Conservation (phyloP, 2,329 filamentous ascomycete genomes). For the Diaporthe australafricana region DNA sequence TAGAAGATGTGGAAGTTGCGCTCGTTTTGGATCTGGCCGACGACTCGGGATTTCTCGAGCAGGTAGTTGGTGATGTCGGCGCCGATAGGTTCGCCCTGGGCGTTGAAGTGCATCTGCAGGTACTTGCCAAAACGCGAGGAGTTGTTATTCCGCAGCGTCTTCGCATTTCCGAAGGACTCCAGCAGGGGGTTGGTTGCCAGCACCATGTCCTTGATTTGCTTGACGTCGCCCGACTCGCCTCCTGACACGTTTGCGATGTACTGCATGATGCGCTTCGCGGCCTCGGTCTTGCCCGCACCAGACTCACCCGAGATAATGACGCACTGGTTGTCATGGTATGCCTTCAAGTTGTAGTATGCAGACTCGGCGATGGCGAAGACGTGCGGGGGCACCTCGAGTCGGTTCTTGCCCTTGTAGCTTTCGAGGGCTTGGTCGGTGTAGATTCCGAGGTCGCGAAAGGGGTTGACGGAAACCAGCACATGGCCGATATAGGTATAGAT, state of each 20-base stretch:
- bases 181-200: constrained; percentile 96
- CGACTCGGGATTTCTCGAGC: constrained; percentile 93
- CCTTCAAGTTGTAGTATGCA: constrained; percentile 99
- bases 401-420: constrained; percentile 96
- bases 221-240: constrained; percentile 84
- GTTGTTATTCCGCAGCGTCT: constrained; percentile 98
- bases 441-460: constrained; percentile 96
- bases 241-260: constrained; percentile 98
- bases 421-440: constrained; percentile 95
- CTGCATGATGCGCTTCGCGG: constrained; percentile 98
- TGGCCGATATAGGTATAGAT: constrained; percentile 99
- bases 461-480: constrained; percentile 98
- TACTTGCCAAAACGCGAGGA: constrained; percentile 99
- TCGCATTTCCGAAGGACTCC: constrained; percentile 98
- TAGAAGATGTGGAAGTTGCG: constrained; percentile 99
- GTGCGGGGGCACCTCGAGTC: constrained; percentile 93
- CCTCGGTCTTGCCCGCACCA: constrained; percentile 97
- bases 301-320: constrained; percentile 99
- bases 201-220: constrained; percentile 99
- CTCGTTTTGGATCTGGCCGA: constrained; percentile 94
- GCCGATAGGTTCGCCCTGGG: constrained; percentile 89
- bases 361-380: constrained; percentile 98
- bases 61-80: constrained; percentile 99
- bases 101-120: constrained; percentile 95
- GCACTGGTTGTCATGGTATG: constrained; percentile 98